phyloP scores from a whole-genome alignment of 192 early-diverging fungal genomes.

The Backusella tuberculispora region DNA sequence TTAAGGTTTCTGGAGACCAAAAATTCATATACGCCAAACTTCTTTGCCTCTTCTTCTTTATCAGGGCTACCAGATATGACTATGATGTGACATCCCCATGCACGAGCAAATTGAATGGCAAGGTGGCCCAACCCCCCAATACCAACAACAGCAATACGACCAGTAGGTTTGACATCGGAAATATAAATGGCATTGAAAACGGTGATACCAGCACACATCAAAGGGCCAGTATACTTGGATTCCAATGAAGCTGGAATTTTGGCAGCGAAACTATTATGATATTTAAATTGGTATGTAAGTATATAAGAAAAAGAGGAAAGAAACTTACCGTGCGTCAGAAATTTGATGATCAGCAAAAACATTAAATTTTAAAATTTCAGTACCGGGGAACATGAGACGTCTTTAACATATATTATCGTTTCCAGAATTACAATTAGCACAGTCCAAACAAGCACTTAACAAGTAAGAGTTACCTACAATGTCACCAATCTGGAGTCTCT shows the following conservation, averaged over 20 bases:
- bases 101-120: conserved; percentile 61
- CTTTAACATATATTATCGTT: conserved; percentile 56
- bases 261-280: conserved; percentile 57
- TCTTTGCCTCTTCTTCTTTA: conserved; percentile 56
- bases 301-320: not conserved
- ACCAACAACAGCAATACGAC: conserved; percentile 73
- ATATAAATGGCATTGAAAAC: conserved; percentile 73
- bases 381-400: conserved; percentile 52
- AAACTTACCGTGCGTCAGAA: conserved; percentile 30
- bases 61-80: conserved; percentile 49
- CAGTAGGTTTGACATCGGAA: conserved; percentile 63
- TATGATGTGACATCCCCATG: conserved; percentile 52
- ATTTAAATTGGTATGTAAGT: not conserved
- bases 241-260: conserved; percentile 60
- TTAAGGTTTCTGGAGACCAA: conserved; percentile 42
- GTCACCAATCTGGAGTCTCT: conserved; percentile 59
- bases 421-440: conserved; percentile 51
- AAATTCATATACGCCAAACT: conserved; percentile 66
- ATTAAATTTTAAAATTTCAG: conserved; percentile 51
- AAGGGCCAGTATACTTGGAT: conserved; percentile 64
- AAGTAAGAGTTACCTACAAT: conserved; percentile 63
- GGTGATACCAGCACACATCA: conserved; percentile 85
- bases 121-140: conserved; percentile 65
- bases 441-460: conserved; percentile 53
- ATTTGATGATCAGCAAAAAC: conserved; percentile 61